Evolutionary conservation across 305 asterid genomes (phyloP).

Genomic region (Fraxinus dipetala): DNA sequence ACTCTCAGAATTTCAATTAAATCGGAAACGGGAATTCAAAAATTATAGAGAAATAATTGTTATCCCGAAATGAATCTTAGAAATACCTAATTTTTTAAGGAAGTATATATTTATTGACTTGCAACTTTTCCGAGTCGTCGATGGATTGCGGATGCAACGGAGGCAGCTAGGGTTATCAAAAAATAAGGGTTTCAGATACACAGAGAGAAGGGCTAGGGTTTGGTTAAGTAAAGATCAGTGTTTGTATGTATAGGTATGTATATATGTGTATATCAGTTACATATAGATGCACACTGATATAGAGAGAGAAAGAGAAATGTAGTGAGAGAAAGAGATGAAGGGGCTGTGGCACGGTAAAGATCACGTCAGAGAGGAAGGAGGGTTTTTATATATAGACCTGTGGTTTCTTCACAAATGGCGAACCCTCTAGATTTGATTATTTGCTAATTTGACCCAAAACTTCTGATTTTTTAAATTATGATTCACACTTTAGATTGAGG

Average conservation of each 20-base stretch:
- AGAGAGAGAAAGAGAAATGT: not conserved
- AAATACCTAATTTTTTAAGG: not conserved
- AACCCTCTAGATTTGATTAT: constrained; percentile 16
- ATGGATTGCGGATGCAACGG: constrained; percentile 20
- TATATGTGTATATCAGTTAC: not conserved
- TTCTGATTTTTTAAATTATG: not conserved
- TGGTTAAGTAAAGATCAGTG: constrained; percentile 14
- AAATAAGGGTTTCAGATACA: constrained; percentile 27
- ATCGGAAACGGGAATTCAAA: not conserved
- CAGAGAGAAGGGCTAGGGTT: constrained; percentile 14
- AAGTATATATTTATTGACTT: not conserved
- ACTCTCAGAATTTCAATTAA: constrained; percentile 1
- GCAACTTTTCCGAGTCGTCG: not conserved
- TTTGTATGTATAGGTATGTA: not conserved
- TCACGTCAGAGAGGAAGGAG: constrained; percentile 14
- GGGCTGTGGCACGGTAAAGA: constrained; percentile 19
- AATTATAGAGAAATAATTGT: not conserved
- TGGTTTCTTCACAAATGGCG: constrained; percentile 7
- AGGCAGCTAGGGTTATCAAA: constrained; percentile 8
- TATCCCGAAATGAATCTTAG: not conserved
- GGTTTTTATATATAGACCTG: not conserved
- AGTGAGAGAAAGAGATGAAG: not conserved
- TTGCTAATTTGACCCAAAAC: not conserved
- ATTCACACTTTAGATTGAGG: not conserved
- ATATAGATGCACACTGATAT: not conserved